These are phyloP conservation scores for Aspergillus sp. DNA, from an alignment of 2,329 filamentous ascomycete species.

Conservation along the genomic window DNA sequence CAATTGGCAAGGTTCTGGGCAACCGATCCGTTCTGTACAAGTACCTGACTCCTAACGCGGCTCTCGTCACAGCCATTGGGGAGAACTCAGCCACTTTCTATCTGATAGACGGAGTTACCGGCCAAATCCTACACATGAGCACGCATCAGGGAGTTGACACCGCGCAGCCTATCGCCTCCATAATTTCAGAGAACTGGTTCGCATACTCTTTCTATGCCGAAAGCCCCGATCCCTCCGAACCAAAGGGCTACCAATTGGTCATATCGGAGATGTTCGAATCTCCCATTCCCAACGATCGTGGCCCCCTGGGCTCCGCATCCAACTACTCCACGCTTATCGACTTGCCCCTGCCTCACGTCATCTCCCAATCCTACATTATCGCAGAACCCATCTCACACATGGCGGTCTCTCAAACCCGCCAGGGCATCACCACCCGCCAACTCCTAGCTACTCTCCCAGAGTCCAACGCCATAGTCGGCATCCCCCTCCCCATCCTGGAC, in stretches of 20 bases:
- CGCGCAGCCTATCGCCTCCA: constrained; percentile 70
- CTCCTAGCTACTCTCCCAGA: constrained; percentile 76
- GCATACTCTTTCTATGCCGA: constrained; percentile 74
- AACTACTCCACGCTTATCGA: constrained; percentile 78
- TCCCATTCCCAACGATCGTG: constrained; percentile 76
- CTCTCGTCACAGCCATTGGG: constrained; percentile 70
- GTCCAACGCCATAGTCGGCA: constrained; percentile 71
- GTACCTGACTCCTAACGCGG: constrained; percentile 85
- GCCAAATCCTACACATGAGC: constrained; percentile 71
- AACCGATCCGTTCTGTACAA: constrained; percentile 96
- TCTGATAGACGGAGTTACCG: constrained; percentile 82
- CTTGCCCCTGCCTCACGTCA: constrained; percentile 67
- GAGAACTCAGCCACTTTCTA: constrained; percentile 69
- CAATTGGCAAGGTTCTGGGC: constrained; percentile 89
- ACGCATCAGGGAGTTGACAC: constrained; percentile 73
- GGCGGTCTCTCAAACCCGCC: constrained; percentile 81
- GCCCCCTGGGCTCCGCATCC: constrained; percentile 65
- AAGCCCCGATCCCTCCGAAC: constrained; percentile 45
- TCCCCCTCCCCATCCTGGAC: constrained; percentile 78
- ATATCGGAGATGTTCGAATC: constrained; percentile 92
- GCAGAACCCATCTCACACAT: constrained; percentile 76
- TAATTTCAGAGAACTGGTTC: constrained; percentile 93
- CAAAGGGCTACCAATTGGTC: constrained; percentile 83
- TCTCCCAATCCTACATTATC: constrained; percentile 79
- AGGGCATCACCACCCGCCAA: constrained; percentile 84